Percentiles rank a stretch among this genome's conserved stretches.
phyloP scores from a whole-genome alignment of 2,329 filamentous ascomycete genomes.

The Aquanectria penicillioides region DNA sequence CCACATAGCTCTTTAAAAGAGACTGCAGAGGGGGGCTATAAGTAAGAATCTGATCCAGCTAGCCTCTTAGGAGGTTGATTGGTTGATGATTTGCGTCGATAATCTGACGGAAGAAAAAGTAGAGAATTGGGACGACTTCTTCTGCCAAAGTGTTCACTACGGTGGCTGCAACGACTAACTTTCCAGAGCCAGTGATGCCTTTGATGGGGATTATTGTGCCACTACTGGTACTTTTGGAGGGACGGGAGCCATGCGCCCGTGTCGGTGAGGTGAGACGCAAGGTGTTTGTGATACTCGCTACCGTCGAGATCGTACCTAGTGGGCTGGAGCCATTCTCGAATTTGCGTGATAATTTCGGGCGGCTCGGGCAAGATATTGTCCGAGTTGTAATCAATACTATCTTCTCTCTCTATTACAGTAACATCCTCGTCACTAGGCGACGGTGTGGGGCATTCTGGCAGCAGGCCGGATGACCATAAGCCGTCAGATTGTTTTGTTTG shows the following conservation, averaged over 20 bases:
- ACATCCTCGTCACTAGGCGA: slow-evolving; percentile 21
- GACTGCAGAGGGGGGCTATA: slow-evolving; percentile 43
- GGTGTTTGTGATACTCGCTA: slow-evolving; percentile 39
- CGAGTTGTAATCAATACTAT: slow-evolving; percentile 2
- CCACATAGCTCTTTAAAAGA: slow-evolving; percentile 28
- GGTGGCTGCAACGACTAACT: slow-evolving; percentile 44
- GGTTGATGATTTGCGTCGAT: slow-evolving; percentile 46
- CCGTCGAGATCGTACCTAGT: slow-evolving; percentile 35
- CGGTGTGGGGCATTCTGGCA: neutral
- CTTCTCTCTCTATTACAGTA: slow-evolving; percentile 21
- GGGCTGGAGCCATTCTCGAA: slow-evolving; percentile 44
- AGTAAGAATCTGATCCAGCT: slow-evolving; percentile 44
- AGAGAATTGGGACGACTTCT: slow-evolving; percentile 40
- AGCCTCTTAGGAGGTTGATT: slow-evolving; percentile 43
- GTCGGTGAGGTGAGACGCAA: slow-evolving; percentile 26
- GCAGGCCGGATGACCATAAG: too few relatives aligned
- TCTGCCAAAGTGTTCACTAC: slow-evolving; percentile 25
- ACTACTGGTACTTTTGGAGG: slow-evolving; percentile 18
- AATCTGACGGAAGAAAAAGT: slow-evolving; percentile 51
- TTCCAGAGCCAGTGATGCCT: slow-evolving; percentile 49
- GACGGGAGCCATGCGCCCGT: slow-evolving; percentile 27
- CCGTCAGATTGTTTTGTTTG: too few relatives aligned
- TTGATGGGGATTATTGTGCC: slow-evolving; percentile 31
- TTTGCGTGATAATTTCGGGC: neutral
- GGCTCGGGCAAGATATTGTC: neutral